phyloP scores from a whole-genome alignment of 768 basidiomycete species.

The Mycena olivaceomarginata region DNA sequence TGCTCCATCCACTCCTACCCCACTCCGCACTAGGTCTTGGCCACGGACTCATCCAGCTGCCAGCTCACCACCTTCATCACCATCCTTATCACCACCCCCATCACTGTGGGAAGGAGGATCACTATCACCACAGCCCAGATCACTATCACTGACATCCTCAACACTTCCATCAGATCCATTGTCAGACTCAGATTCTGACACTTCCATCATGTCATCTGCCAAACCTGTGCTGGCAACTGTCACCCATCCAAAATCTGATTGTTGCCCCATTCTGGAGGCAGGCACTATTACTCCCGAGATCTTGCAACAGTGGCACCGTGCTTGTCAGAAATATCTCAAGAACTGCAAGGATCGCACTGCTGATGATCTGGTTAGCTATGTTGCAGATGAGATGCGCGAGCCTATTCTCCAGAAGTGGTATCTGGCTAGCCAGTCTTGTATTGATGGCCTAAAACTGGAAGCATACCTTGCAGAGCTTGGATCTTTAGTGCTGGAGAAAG shows the following conservation, averaged over 20 bases:
- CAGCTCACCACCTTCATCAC: constrained; percentile 2
- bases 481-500: constrained; percentile 1
- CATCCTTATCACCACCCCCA: neutral
- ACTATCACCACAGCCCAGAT: neutral
- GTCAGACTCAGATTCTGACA: constrained; percentile 1
- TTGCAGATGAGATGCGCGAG: constrained; percentile 29
- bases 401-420: constrained; percentile 27
- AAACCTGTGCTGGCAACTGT: constrained; percentile 7
- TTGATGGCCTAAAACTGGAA: neutral
- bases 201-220: neutral
- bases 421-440: neutral
- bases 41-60: constrained; percentile 4
- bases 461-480: constrained; percentile 19
- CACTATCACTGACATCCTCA: neutral
- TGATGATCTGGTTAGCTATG: constrained; percentile 29
- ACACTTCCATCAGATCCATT: neutral
- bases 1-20: constrained; percentile 20
- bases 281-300: constrained; percentile 12
- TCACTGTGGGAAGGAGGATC: too few relatives aligned
- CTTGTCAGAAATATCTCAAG: constrained; percentile 26
- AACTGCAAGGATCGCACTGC: constrained; percentile 18
- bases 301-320: constrained; percentile 11
- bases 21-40: neutral
- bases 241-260: constrained; percentile 15
- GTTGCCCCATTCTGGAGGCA: constrained; percentile 18